phyloP scores from a whole-genome alignment of 768 basidiomycete species.

The Boletus sensibilis region DNA sequence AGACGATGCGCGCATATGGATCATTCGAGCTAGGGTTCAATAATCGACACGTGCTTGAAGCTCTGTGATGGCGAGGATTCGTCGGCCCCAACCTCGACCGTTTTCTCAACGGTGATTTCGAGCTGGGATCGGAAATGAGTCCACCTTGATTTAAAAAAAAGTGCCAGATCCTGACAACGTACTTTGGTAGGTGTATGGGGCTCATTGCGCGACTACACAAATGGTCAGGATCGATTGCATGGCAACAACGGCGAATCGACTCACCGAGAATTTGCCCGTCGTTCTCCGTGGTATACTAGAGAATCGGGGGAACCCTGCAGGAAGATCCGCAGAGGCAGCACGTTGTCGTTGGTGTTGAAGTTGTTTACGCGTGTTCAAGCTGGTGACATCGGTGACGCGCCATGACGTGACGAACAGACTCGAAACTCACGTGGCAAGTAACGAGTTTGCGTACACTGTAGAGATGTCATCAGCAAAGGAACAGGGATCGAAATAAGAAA shows the following conservation, averaged over 20 bases:
- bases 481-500: background rate
- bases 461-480: background rate
- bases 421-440: slow-evolving; percentile 41
- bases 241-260: background rate
- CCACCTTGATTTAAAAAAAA: background rate
- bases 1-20: background rate
- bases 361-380: slow-evolving; percentile 39
- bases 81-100: slow-evolving; percentile 25
- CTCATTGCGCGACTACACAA: slow-evolving; percentile 13
- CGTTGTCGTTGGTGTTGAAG: slow-evolving; percentile 32
- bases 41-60: slow-evolving; percentile 6
- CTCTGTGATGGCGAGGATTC: background rate
- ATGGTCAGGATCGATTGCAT: background rate
- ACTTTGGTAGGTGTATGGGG: slow-evolving; percentile 20
- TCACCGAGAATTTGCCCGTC: slow-evolving; percentile 8
- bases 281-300: slow-evolving; percentile 18
- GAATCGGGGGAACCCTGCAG: slow-evolving; percentile 25
- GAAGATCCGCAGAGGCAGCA: slow-evolving; percentile 30
- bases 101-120: slow-evolving; percentile 32
- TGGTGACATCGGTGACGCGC: slow-evolving; percentile 6
- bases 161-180: background rate
- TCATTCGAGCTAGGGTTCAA: slow-evolving; percentile 9
- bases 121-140: slow-evolving; percentile 13
- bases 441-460: slow-evolving; percentile 50
- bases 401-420: background rate